Evolutionary conservation across 306 rosid genomes (phyloP).

Genomic region (Cicer chorassanicum): DNA sequence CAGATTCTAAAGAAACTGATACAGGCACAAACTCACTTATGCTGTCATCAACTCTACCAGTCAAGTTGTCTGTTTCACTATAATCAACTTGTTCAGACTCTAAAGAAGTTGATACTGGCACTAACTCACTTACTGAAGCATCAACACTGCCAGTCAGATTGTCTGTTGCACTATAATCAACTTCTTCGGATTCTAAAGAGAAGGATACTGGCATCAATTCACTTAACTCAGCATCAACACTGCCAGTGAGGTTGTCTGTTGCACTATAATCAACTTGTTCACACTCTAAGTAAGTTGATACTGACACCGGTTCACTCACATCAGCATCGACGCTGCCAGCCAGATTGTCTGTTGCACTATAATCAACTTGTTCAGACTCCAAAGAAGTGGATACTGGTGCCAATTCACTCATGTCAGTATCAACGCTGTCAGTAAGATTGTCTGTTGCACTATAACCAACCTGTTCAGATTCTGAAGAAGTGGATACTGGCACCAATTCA

Average conservation of each 20-base stretch:
- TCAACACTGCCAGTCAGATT: not conserved
- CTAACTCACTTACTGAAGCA: not conserved
- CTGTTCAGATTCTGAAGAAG: conserved; percentile 24
- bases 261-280: conserved; percentile 1
- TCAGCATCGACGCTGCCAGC: conserved; percentile 24
- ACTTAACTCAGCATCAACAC: conserved; percentile 4
- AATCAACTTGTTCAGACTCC: conserved; percentile 30
- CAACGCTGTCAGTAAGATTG: not conserved
- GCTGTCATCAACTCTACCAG: conserved; percentile 31
- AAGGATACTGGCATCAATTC: conserved; percentile 15
- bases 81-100: conserved; percentile 31
- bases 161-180: not conserved
- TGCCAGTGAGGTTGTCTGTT: conserved; percentile 5
- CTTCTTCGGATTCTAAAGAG: conserved; percentile 28
- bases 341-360: not conserved
- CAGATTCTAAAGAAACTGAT: conserved; percentile 28
- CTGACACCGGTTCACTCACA: conserved; percentile 1
- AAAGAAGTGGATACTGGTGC: conserved; percentile 10
- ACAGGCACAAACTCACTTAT: conserved; percentile 15
- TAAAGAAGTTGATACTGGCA: conserved; percentile 22
- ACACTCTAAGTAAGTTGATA: conserved; percentile 8
- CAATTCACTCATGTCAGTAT: not conserved
- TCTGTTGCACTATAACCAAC: not conserved
- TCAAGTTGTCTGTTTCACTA: conserved; percentile 15
- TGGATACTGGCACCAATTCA: conserved; percentile 16